Conservation (phyloP, 1,139 yeast species). For the Yarrowia galli region DNA sequence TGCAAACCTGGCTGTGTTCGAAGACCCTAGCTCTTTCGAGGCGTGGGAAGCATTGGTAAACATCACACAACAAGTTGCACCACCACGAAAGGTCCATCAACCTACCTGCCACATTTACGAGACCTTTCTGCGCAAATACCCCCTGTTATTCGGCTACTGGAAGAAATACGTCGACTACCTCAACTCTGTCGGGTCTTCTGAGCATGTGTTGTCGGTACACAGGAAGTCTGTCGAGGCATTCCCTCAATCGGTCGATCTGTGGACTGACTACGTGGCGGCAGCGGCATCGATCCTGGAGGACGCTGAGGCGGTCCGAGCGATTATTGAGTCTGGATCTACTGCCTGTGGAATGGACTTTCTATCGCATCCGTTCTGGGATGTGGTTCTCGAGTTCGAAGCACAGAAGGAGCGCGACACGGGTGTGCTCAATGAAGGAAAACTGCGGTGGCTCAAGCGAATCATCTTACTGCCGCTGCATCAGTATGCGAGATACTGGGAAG, state of each 20-base stretch:
- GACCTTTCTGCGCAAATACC: conserved; percentile 68
- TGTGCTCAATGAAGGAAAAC: conserved; percentile 43
- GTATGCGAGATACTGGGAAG: conserved; percentile 63
- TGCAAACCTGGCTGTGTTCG: conserved; percentile 22
- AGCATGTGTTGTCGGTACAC: conserved; percentile 55
- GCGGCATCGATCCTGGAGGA: conserved; percentile 47
- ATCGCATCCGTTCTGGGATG: conserved; percentile 76
- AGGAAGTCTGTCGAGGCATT: conserved; percentile 60
- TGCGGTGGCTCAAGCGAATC: conserved; percentile 51
- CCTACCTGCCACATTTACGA: conserved; percentile 53
- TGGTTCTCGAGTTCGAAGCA: conserved; percentile 67
- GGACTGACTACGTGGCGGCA: conserved; percentile 69
- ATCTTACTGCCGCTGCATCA: conserved; percentile 79
- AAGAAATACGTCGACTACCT: conserved; percentile 73
- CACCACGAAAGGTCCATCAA: conserved; percentile 5
- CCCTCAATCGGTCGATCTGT: conserved; percentile 69
- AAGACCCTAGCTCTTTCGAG: conserved; percentile 31
- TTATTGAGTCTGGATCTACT: conserved; percentile 68
- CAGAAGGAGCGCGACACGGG: conserved; percentile 6
- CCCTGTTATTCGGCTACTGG: conserved; percentile 82
- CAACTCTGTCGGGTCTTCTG: conserved; percentile 62
- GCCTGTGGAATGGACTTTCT: conserved; percentile 76
- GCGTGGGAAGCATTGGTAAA: conserved; percentile 21
- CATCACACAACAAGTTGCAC: conserved; percentile 9
- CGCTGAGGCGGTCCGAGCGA: conserved; percentile 42